Conservation (phyloP, 305 asterid genomes). For the Caryopteris hybrid region DNA sequence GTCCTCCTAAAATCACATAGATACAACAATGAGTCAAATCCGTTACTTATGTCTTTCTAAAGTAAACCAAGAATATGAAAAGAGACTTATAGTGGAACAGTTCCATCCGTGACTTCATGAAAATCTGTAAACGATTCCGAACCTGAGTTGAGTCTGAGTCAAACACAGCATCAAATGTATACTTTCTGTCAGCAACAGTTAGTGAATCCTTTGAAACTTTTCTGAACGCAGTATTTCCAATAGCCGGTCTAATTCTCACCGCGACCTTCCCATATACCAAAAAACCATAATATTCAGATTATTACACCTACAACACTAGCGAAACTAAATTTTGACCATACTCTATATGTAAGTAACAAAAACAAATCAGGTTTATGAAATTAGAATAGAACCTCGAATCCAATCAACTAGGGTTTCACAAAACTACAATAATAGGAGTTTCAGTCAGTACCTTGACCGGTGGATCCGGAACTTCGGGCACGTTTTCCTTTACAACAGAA, state of each 20-base stretch:
- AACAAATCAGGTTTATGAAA: neutral
- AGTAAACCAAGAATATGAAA: neutral
- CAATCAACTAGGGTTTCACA: neutral
- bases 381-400: neutral
- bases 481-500: slow-evolving; percentile 25
- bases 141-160: slow-evolving; percentile 84
- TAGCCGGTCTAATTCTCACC: slow-evolving; percentile 71
- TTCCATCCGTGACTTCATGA: neutral
- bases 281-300: slow-evolving; percentile 2
- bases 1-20: slow-evolving; percentile 54
- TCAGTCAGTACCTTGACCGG: slow-evolving; percentile 60
- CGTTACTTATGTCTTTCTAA: neutral
- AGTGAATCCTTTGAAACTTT: slow-evolving; percentile 63
- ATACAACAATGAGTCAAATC: slow-evolving; percentile 1
- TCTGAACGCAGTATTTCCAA: slow-evolving; percentile 42
- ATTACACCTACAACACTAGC: neutral
- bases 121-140: slow-evolving; percentile 4
- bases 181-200: slow-evolving; percentile 51
- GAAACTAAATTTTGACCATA: neutral
- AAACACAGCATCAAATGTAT: slow-evolving; percentile 64
- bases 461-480: slow-evolving; percentile 36
- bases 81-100: too few relatives aligned
- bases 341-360: neutral
- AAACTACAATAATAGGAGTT: neutral
- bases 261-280: slow-evolving; percentile 46